These are phyloP conservation scores for Termitomyces sp. DNA, from an alignment of 768 basidiomycete species.

Conservation along the genomic window DNA sequence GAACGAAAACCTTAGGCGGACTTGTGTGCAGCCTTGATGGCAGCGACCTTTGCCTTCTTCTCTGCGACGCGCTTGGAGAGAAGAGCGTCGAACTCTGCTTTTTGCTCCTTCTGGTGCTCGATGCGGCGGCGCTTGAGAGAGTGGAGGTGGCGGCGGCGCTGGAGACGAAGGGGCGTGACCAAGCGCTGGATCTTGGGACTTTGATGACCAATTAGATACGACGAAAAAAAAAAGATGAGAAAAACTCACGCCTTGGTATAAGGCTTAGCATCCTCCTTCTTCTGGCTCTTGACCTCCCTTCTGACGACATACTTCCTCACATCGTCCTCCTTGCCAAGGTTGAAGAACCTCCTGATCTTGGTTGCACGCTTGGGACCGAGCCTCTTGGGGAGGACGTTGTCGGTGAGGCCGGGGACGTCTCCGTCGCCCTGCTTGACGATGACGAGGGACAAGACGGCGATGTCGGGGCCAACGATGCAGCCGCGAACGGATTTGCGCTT, in stretches of 20 bases:
- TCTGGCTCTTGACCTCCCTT: constrained; percentile 81
- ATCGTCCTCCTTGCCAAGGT: constrained; percentile 96
- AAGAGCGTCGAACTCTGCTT: constrained; percentile 84
- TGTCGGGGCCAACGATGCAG: constrained; percentile 96
- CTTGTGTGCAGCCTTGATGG: constrained; percentile 81
- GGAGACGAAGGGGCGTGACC: constrained; percentile 91
- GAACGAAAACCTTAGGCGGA: constrained; percentile 16
- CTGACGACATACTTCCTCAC: constrained; percentile 96
- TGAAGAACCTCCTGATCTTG: constrained; percentile 97
- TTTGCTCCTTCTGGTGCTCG: constrained; percentile 92
- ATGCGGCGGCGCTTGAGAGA: constrained; percentile 84
- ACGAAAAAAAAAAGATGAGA: neutral
- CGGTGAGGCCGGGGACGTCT: constrained; percentile 89
- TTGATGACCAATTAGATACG: neutral
- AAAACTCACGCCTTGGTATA: constrained; percentile 88
- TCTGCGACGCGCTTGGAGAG: constrained; percentile 87
- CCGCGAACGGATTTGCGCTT: constrained; percentile 99
- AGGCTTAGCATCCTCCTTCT: constrained; percentile 89
- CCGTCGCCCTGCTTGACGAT: constrained; percentile 95
- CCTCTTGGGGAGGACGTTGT: constrained; percentile 88
- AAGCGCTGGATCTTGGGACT: constrained; percentile 97
- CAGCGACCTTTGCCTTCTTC: constrained; percentile 88
- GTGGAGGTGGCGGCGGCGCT: constrained; percentile 90
- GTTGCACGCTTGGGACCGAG: constrained; percentile 97
- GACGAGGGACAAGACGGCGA: constrained; percentile 88